Conservation (phyloP, 345 rosid species). For the Microthlaspi erraticum region DNA sequence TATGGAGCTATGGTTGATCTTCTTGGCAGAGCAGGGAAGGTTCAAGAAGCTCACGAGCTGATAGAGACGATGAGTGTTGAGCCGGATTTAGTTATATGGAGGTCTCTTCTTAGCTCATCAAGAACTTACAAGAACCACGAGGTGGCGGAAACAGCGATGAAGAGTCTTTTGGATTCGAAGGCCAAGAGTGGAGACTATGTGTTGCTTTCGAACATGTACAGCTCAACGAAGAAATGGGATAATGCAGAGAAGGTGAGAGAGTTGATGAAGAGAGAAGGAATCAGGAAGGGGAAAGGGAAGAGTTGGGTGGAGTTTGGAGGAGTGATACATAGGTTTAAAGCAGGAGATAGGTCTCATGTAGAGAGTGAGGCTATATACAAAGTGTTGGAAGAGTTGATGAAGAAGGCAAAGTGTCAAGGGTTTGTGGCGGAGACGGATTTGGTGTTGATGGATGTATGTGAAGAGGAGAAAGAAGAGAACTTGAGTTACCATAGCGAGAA, state of each 20-base stretch:
- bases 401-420: conserved; percentile 58
- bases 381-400: conserved; percentile 57
- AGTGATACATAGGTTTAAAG: conserved; percentile 64
- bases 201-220: conserved; percentile 74
- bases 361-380: conserved; percentile 62
- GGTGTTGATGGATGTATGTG: conserved; percentile 86
- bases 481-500: conserved; percentile 78
- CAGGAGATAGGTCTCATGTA: conserved; percentile 76
- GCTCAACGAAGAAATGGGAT: conserved; percentile 74
- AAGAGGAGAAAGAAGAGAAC: conserved; percentile 84
- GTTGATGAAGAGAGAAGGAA: conserved; percentile 61
- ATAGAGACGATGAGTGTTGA: conserved; percentile 66
- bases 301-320: conserved; percentile 84
- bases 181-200: conserved; percentile 75
- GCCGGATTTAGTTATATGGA: conserved; percentile 85
- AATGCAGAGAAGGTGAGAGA: conserved; percentile 65
- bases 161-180: conserved; percentile 55
- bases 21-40: conserved; percentile 67
- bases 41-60: conserved; percentile 71
- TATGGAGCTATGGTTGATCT: conserved; percentile 86
- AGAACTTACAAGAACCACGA: conserved; percentile 55
- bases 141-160: conserved; percentile 69
- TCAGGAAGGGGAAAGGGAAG: conserved; percentile 69
- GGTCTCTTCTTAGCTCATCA: conserved; percentile 82
- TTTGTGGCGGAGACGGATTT: conserved; percentile 64